These are phyloP conservation scores for Cladosporium sp. DNA, from an alignment of 2,329 filamentous ascomycete species.

Conservation along the genomic window DNA sequence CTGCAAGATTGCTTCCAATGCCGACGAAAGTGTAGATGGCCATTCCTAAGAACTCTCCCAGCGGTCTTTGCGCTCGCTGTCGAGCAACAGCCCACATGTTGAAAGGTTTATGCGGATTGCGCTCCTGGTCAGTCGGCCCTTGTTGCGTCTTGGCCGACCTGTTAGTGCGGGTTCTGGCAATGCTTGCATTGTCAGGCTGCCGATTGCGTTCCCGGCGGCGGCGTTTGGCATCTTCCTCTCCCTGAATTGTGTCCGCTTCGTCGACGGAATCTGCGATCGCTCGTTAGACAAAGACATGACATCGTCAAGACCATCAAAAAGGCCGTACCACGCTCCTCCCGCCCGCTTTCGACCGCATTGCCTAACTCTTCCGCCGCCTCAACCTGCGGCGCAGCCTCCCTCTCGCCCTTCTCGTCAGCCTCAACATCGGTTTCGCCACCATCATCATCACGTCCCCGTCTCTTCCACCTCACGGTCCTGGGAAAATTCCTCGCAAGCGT, in stretches of 20 bases:
- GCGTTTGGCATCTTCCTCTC: slow-evolving; percentile 3
- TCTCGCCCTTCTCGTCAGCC: slow-evolving; percentile 21
- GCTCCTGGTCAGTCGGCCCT: not conserved
- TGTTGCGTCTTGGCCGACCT: not conserved
- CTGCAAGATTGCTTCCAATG: slow-evolving; percentile 25
- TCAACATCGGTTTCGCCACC: slow-evolving; percentile 13
- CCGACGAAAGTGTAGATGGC: slow-evolving; percentile 26
- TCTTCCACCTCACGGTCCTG: slow-evolving; percentile 20
- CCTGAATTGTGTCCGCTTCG: slow-evolving; percentile 11
- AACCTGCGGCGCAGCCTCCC: slow-evolving; percentile 24
- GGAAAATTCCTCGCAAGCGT: slow-evolving; percentile 25
- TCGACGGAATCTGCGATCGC: not conserved
- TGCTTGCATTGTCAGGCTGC: not conserved
- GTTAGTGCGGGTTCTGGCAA: not conserved
- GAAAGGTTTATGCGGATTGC: slow-evolving; percentile 15
- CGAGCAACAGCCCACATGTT: slow-evolving; percentile 54
- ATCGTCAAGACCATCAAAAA: not conserved
- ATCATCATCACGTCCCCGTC: too few relatives aligned
- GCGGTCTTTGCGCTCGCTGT: slow-evolving; percentile 51
- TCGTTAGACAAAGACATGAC: not conserved
- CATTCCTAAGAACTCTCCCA: slow-evolving; percentile 58
- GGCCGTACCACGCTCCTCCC: not conserved
- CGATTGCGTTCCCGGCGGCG: not conserved
- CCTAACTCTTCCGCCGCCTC: slow-evolving; percentile 8
- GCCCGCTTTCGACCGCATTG: not conserved